phyloP scores from a whole-genome alignment of 2,329 filamentous ascomycete species.

The Alternaria gansuensis region DNA sequence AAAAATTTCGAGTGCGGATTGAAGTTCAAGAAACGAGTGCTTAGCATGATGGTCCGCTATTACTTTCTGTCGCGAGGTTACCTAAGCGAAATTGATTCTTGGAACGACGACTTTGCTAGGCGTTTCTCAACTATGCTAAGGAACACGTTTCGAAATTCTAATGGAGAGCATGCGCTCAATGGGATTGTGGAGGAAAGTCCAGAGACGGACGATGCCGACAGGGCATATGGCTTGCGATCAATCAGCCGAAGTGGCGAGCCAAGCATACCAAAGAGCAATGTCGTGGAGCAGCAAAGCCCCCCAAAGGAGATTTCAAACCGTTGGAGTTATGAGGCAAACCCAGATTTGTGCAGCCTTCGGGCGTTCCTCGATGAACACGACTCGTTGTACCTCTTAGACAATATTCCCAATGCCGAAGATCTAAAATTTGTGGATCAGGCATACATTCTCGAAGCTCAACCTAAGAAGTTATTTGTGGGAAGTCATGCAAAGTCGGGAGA shows the following conservation, averaged over 20 bases:
- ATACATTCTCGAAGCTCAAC: slow-evolving; percentile 12
- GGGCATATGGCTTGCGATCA: slow-evolving; percentile 10
- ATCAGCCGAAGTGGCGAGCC: neutral
- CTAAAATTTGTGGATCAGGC: slow-evolving; percentile 22
- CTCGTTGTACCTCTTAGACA: slow-evolving; percentile 21
- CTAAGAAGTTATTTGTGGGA: slow-evolving; percentile 25
- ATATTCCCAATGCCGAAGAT: slow-evolving; percentile 17
- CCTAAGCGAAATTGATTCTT: slow-evolving; percentile 7
- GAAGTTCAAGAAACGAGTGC: slow-evolving; percentile 14
- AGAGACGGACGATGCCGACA: slow-evolving; percentile 17
- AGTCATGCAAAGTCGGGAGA: slow-evolving; percentile 8
- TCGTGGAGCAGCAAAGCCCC: slow-evolving; percentile 2
- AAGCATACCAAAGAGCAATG: neutral
- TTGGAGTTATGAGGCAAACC: slow-evolving; percentile 4
- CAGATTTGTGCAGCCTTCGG: slow-evolving; percentile 13
- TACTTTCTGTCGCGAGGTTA: slow-evolving; percentile 19
- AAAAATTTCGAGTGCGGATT: slow-evolving; percentile 10
- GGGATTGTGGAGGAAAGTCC: slow-evolving; percentile 18
- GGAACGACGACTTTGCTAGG: slow-evolving; percentile 13
- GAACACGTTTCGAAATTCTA: neutral
- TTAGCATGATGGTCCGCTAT: slow-evolving; percentile 20
- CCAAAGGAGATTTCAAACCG: neutral
- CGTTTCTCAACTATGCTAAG: slow-evolving; percentile 10
- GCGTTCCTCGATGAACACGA: slow-evolving; percentile 12
- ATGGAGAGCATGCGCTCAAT: neutral